Percentiles rank a stretch among this genome's conserved stretches.
These are phyloP conservation scores for Pyrus pyrifolia DNA, from an alignment of 306 rosid species.

Conservation along the genomic window DNA sequence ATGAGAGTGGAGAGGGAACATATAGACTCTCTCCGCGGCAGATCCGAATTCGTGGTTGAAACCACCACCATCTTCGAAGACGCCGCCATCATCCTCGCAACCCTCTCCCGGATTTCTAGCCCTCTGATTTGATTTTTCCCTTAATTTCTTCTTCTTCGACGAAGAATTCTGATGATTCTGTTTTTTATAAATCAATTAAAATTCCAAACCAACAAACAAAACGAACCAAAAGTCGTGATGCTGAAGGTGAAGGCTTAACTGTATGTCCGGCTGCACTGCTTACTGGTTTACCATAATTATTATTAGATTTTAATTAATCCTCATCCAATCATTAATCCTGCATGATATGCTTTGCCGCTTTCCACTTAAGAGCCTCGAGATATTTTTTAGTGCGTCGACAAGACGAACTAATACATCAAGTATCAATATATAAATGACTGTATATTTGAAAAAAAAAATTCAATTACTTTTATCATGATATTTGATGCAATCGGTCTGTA, in stretches of 20 bases:
- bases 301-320: too few relatives aligned
- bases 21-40: conserved; percentile 52
- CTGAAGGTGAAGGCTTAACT: background rate
- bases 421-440: too few relatives aligned
- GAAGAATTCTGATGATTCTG: background rate
- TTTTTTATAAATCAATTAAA: background rate
- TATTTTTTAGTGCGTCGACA: too few relatives aligned
- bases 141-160: background rate
- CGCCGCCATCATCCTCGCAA: conserved; percentile 41
- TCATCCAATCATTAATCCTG: background rate
- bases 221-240: background rate
- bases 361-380: background rate
- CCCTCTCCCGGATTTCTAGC: conserved; percentile 33
- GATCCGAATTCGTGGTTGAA: conserved; percentile 67
- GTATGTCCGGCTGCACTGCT: too few relatives aligned
- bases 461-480: too few relatives aligned
- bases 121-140: background rate
- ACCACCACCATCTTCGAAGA: conserved; percentile 56
- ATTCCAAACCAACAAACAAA: background rate
- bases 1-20: conserved; percentile 51
- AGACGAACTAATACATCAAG: too few relatives aligned
- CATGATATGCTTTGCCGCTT: background rate
- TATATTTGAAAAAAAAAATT: too few relatives aligned
- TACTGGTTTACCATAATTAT: too few relatives aligned
- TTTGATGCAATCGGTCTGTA: rapidly evolving